Evolutionary conservation across 768 basidiomycete genomes (phyloP), one percentile per base, ranked within the genome.

Genomic region (Tubosaeta brunneosetosa): DNA sequence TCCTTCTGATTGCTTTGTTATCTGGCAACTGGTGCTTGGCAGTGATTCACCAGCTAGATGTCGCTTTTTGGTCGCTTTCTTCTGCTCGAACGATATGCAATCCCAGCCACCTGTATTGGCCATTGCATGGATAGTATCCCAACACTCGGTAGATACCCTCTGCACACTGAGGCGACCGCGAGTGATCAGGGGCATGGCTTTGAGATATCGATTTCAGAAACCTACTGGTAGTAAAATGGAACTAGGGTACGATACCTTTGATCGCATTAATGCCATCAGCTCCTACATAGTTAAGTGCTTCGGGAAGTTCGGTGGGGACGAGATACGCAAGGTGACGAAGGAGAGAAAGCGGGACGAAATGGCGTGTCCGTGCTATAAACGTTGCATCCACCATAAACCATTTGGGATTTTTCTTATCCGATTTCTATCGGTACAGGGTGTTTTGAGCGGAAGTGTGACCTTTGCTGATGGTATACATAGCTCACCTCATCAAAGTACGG

Each of bases 331-430:
- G 79, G 46, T 76, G 71, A 25, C 84, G 83, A 40, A 97, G 75
- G 1, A 95, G 74, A 6, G 85, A 74, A 11, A 95, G 76, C 3
- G 93, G 85, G 11, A 95, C 79, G 49, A 92, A 92, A 71, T 94
- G 75, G 29, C 67, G 58, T 6, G 87, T 78, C 22, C 88, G 82
- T 6, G 79, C 73, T 14, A 69, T 60, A 66, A 94, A 94, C 31
- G 77, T 79, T 47, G 86, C 71, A 60, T 92, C 85, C 33, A 94
- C 88, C 94, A 97, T 97, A 73, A 78, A 94, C 94, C 94, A 97
- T 64, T 79, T 89, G 2, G 94, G 94, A 11, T 83, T 75, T 3
- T 77, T 75, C 61, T 83, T 61, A 51, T 91, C 77, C 2, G 91
- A 81, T 82, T 94, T 94, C 90, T 91, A 61, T 49, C 25, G 14